Base-by-base conservation (phyloP, 2,329 filamentous ascomycete species). In the Clonostachys byssicola region DNA sequence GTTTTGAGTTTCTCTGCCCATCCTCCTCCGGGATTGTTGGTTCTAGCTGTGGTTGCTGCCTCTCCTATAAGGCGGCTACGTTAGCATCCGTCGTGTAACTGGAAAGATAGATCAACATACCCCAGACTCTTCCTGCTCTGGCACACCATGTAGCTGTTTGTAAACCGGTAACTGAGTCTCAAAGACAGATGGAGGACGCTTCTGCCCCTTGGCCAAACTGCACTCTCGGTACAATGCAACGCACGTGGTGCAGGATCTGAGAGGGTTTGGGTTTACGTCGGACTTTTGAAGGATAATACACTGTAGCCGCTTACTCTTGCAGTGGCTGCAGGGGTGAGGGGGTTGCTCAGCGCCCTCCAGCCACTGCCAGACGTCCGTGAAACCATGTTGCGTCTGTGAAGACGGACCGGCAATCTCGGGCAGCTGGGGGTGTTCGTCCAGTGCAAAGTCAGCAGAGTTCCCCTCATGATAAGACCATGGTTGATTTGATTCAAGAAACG, bases 171-270 rank as follows among this genome's bases (percentile, higher is more conserved):
- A 55, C 1, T 64, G 54, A 0, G 73, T 75, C 55, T 77, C 74
- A 52, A 76, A 78, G 3, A 62, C 56, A 0, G 66, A 71, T 0
- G 71, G 64, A 3, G 66, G 60, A 9, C 74, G 66, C 51, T 78
- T 78, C 36, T 61, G 62, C 16, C 66, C 62, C 12, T 63, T 67
- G 2, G 73, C 67, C 6, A 77, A 60, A 44, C 74, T 77, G 54
- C 74, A 78, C 49, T 75, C 70, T 2, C 73, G 62, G 47, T 74
- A 77, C 3, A 77, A 58, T 0, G 73, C 74, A 5, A 73, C 74
- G 47, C 74, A 77, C 50, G 71, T 76, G 4, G 74, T 75, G 52
- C 74, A 77, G 1, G 73, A 66, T 6, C 60, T 61, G 44, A 71
- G 60, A 3, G 73, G 74, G 47, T 77, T 77, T 1, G 74, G 74